Conservation (phyloP, 331 rosid species). For the Saraca asoca region DNA sequence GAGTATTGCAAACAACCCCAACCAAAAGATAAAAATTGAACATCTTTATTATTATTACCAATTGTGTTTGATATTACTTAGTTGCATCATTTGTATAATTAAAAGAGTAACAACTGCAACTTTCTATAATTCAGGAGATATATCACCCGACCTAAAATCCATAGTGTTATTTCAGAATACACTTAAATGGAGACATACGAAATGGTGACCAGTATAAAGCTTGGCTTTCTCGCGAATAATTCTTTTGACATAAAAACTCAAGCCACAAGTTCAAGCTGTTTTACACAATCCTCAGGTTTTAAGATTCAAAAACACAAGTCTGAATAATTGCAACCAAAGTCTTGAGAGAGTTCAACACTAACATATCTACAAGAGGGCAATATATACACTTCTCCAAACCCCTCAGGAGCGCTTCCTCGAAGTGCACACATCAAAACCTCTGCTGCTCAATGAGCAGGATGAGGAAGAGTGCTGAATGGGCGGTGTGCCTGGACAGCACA, state of each 20-base stretch:
- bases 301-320: slow-evolving; percentile 22
- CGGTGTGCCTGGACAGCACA: slow-evolving; percentile 83
- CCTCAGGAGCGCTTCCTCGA: slow-evolving; percentile 25
- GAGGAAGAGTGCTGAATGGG: slow-evolving; percentile 31
- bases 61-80: no score
- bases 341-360: slow-evolving; percentile 26
- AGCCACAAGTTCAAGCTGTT: slow-evolving; percentile 20
- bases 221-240: no score
- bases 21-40: no score
- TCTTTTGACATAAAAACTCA: background rate
- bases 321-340: slow-evolving; percentile 24
- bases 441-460: slow-evolving; percentile 59
- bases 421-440: slow-evolving; percentile 5
- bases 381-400: slow-evolving; percentile 35
- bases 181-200: no score
- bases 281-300: slow-evolving; percentile 30
- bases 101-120: no score
- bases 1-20: no score
- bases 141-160: no score
- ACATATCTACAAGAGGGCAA: slow-evolving; percentile 36
- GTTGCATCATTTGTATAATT: no score
- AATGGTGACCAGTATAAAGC: no score
- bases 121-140: no score
- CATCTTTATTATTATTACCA: no score
- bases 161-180: no score